Base-by-base conservation (phyloP, 2,329 filamentous ascomycete species). In the Colletotrichum melonis region DNA sequence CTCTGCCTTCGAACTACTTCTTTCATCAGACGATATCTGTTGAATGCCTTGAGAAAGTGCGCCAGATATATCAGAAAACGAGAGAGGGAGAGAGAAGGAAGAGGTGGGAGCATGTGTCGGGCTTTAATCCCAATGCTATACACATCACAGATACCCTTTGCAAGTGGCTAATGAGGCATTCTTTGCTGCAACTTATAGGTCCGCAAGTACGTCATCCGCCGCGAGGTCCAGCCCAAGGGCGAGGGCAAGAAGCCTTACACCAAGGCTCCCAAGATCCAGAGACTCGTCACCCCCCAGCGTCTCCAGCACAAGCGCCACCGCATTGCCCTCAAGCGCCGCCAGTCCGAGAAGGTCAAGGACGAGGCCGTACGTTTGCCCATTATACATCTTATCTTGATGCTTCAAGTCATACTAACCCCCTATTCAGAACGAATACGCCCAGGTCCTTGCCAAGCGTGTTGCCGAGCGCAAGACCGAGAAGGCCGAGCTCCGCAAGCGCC, bases 221-320 rank as follows among this genome's bases (percentile, higher is more conserved):
- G 97, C 87, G 97, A 98, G 88, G 92, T 99, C 83, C 92, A 95
- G 90, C 94, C 95, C 85, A 97, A 97, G 93, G 94, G 93, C 84
- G 97, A 98, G 91, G 96, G 95, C 89, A 97, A 97, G 90, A 93
- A 94, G 89, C 88, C 95, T 82, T 98, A 98, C 93, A 98, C 96
- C 93, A 99, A 99, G 94, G 97, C 97, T 82, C 97, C 97, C 87
- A 97, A 96, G 92, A 99, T 99, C 89, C 97, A 99, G 93, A 95
- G 97, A 86, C 95, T 99, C 82, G 95, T 99, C 82, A 99, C 97
- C 84, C 97, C 97, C 86, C 97, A 98, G 90, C 97, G 97, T 87
- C 95, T 99, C 85, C 97, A 99, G 92, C 97, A 98, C 94, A 99
- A 98, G 94, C 95, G 97, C 84, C 97, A 98, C 91, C 92, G 95